Percentiles rank a stretch among this genome's conserved stretches.
phyloP scores from a whole-genome alignment of 2,329 filamentous ascomycete species.

The Pseudocercospora cruenta region DNA sequence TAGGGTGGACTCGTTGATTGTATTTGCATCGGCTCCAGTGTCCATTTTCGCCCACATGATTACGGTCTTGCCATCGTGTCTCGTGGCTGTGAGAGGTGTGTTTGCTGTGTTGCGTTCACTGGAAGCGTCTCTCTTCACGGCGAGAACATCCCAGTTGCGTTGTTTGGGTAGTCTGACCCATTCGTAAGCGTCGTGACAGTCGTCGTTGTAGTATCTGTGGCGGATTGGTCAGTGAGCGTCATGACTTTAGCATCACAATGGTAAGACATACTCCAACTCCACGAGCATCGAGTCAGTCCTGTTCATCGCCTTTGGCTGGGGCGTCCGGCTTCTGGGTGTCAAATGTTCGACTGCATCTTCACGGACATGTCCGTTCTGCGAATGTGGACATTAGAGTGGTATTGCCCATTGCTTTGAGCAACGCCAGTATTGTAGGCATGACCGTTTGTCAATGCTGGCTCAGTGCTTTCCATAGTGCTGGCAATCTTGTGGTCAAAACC shows the following conservation, averaged over 20 bases:
- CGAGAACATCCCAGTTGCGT: conserved; percentile 24
- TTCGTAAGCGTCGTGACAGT: conserved; percentile 21
- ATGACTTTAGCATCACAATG: not conserved
- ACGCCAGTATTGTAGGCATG: no score
- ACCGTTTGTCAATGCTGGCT: no score
- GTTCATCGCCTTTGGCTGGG: not conserved
- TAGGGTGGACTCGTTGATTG: conserved; percentile 27
- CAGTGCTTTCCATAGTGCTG: not conserved
- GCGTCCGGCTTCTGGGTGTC: conserved; percentile 8
- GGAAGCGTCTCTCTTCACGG: conserved; percentile 7
- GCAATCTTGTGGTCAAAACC: not conserved
- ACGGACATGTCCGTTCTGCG: not conserved
- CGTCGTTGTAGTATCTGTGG: conserved; percentile 21
- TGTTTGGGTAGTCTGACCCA: conserved; percentile 26
- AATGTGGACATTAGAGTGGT: not conserved
- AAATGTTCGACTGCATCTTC: not conserved
- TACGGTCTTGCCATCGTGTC: conserved; percentile 21
- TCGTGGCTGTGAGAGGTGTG: conserved; percentile 25
- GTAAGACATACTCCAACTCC: not conserved
- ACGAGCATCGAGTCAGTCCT: not conserved
- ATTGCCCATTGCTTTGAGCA: not conserved
- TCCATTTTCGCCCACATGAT: conserved; percentile 32
- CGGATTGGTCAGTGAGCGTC: not conserved
- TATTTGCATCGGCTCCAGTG: conserved; percentile 29
- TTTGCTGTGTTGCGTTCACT: conserved; percentile 25